These are phyloP conservation scores for Phytophthora constricta DNA, from an alignment of 352 stramenopile species.

Conservation along the genomic window DNA sequence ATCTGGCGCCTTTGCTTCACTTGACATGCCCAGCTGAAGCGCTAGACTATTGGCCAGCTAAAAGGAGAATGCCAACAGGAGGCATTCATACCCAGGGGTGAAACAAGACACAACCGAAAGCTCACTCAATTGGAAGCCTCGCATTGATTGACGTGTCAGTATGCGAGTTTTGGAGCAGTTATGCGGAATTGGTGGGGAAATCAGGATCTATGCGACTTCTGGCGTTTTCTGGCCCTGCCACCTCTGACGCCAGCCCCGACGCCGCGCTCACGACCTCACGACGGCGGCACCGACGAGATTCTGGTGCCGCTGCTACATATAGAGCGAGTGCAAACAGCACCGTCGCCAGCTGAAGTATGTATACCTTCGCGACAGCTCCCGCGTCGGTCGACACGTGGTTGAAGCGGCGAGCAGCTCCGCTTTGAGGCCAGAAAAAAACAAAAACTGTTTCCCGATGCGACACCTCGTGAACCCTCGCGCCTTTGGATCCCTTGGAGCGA, in stretches of 20 bases:
- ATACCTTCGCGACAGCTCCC: background rate
- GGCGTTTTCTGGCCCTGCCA: too few species aligned
- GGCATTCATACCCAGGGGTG: too few species aligned
- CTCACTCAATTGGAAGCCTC: too few species aligned
- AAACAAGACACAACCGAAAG: too few species aligned
- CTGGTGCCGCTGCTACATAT: background rate
- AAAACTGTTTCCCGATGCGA: slow-evolving; percentile 1
- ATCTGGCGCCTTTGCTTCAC: too few species aligned
- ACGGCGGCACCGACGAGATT: slow-evolving; percentile 2
- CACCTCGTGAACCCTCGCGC: background rate
- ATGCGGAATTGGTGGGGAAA: too few species aligned
- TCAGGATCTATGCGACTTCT: too few species aligned
- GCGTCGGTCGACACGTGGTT: background rate
- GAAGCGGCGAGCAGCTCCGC: background rate
- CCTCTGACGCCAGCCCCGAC: background rate
- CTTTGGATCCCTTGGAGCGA: background rate
- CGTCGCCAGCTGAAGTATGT: background rate
- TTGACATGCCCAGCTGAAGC: too few species aligned
- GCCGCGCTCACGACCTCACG: background rate
- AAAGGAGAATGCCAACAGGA: too few species aligned
- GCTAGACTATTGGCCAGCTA: too few species aligned
- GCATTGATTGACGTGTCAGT: too few species aligned
- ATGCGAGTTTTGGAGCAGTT: too few species aligned
- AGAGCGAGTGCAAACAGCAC: background rate
- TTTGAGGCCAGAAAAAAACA: background rate